Percentiles rank a stretch among this genome's conserved stretches.
Conservation (phyloP, 805 yeast species). For the Schwanniomyces yamadae region DNA sequence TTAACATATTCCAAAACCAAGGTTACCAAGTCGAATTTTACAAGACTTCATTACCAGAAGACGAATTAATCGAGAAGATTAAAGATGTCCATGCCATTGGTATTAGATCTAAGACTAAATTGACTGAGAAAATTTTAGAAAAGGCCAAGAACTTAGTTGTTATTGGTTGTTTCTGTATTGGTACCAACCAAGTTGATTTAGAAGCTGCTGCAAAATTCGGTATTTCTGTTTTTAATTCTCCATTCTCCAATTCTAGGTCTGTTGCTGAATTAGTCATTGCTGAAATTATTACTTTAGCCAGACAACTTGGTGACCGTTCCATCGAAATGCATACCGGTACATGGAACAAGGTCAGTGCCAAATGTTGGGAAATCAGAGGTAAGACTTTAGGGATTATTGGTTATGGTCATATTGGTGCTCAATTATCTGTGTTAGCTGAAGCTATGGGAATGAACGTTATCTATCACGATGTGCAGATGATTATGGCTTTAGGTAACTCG, state of each 20-base stretch:
- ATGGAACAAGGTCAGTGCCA: slow-evolving; percentile 94
- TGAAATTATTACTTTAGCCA: slow-evolving; percentile 88
- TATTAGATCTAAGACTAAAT: slow-evolving; percentile 93
- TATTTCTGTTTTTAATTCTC: slow-evolving; percentile 96
- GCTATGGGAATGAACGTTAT: slow-evolving; percentile 96
- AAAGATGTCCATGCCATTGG: slow-evolving; percentile 94
- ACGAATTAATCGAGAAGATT: slow-evolving; percentile 91
- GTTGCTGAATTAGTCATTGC: slow-evolving; percentile 97
- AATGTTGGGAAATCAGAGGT: slow-evolving; percentile 99
- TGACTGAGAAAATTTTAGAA: slow-evolving; percentile 72
- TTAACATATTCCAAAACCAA: slow-evolving; percentile 78
- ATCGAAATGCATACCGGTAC: slow-evolving; percentile 93
- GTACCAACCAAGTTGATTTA: slow-evolving; percentile 96
- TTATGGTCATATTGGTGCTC: slow-evolving; percentile 98
- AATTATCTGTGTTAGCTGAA: slow-evolving; percentile 94
- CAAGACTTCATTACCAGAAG: slow-evolving; percentile 87
- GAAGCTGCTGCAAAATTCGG: slow-evolving; percentile 90
- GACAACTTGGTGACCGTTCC: slow-evolving; percentile 96
- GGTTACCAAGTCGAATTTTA: slow-evolving; percentile 97
- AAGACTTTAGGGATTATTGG: slow-evolving; percentile 96
- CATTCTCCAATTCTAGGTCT: slow-evolving; percentile 96
- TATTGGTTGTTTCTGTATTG: slow-evolving; percentile 98
- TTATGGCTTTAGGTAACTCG: slow-evolving; percentile 96
- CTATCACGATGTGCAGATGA: slow-evolving; percentile 87
- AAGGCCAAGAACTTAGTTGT: slow-evolving; percentile 88